These are phyloP conservation scores for Plectosphaerella sp. DNA, from an alignment of 2,329 filamentous ascomycete species.

Conservation along the genomic window DNA sequence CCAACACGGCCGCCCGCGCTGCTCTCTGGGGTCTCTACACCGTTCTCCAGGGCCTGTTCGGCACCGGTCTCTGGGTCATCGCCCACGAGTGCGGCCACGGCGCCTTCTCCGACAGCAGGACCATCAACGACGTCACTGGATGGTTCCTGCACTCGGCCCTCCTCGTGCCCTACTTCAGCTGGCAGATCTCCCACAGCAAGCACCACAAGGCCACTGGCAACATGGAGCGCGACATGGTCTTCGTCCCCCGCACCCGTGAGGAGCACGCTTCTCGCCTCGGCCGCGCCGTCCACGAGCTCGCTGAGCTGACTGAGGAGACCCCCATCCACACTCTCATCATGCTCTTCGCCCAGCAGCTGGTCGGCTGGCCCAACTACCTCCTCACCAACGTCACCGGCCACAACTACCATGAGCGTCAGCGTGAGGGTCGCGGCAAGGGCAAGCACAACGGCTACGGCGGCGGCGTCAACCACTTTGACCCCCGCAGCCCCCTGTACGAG, in stretches of 20 bases:
- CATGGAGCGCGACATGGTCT: conserved; percentile 98
- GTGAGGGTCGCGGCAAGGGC: conserved; percentile 88
- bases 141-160: conserved; percentile 87
- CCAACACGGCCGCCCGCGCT: conserved; percentile 62
- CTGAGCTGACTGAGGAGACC: conserved; percentile 91
- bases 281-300: conserved; percentile 71
- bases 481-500: conserved; percentile 85
- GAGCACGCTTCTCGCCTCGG: conserved; percentile 73
- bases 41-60: conserved; percentile 85
- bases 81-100: conserved; percentile 98
- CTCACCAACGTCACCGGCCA: conserved; percentile 91
- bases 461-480: conserved; percentile 94
- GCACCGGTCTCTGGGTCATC: conserved; percentile 91
- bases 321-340: conserved; percentile 73
- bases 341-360: conserved; percentile 79
- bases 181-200: conserved; percentile 99
- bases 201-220: conserved; percentile 99
- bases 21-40: conserved; percentile 64
- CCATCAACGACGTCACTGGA: conserved; percentile 86
- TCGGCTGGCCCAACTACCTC: conserved; percentile 92
- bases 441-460: conserved; percentile 77
- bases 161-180: conserved; percentile 96
- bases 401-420: conserved; percentile 87
- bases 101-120: conserved; percentile 89
- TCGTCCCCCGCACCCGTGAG: conserved; percentile 87